Base-by-base conservation (phyloP, 352 stramenopile species). In the Phytophthora kernoviae region DNA sequence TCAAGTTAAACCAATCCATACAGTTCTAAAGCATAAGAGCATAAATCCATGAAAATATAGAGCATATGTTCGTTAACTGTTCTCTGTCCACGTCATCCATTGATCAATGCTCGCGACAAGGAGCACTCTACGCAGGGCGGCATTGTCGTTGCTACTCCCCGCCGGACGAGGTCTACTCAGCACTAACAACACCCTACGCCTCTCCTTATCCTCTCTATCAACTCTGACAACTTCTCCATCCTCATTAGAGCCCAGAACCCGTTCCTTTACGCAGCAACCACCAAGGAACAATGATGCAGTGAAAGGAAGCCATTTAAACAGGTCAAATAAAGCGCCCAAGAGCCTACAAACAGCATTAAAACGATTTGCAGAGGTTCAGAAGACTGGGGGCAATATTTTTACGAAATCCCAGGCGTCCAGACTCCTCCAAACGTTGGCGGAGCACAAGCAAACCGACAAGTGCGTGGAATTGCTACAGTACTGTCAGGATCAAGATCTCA, bases 261-360 rank as follows among this genome's bases (percentile, higher is more conserved):
- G 77, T 73, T 33, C 87, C 87, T 72, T 87, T 77, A 52, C 70
- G 54, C 43, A 71, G 70, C 41, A 84, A 87, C 47, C 68, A 73
- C 30, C 30, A 34, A 34, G 30, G 6, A 11, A 34, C 30, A 11
- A 11, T 34, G 9, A 54, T 81, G 61, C 37, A 84, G 76, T 62
- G 9, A 41, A n/a, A 18, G 34, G 18, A 9, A 17, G 18, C 14
- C 12, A 5, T n/a, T 17, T n/a, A 41, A 41, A n/a, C 6, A 41
- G 14, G 6, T 12, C 34, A 41, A 41, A 17, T 17, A 9, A 4
- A 41, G 14, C n/a, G 34, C 12, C 8, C 34, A 41, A 41, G 34
- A n/a, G 18, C 9, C 14, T 17, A 17, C 12, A 43, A 43, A 21
- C 2, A 11, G 41, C 41, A 7, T 18, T 47, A 17, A n/a, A 47